phyloP scores from a whole-genome alignment of 148 eudicot genomes.

The Spergularia bocconei region DNA sequence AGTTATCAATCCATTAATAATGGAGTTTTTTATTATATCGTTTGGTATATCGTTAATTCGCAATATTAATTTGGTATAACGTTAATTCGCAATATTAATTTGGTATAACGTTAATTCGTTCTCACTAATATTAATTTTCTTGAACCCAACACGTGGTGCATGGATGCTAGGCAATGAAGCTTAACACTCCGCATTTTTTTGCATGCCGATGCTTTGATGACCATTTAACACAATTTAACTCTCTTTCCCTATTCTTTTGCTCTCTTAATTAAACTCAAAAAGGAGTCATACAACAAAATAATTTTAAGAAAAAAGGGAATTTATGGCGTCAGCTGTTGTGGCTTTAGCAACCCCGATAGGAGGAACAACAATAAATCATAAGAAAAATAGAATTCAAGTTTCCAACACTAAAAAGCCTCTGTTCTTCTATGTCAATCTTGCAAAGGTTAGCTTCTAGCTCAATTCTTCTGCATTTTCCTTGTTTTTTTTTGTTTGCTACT shows the following conservation, averaged over 20 bases:
- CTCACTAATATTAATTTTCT: background rate
- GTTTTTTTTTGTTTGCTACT: no score
- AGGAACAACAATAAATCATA: constrained; percentile 19
- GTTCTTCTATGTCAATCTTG: constrained; percentile 46
- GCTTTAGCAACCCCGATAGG: constrained; percentile 18
- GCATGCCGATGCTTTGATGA: constrained; percentile 17
- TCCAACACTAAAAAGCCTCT: constrained; percentile 48
- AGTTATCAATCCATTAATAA: no score
- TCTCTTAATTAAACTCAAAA: background rate
- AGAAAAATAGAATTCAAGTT: constrained; percentile 46
- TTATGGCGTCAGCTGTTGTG: constrained; percentile 26
- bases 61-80: no score
- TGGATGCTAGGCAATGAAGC: background rate
- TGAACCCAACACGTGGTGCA: constrained; percentile 26
- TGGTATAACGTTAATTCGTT: no score
- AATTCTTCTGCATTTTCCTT: no score
- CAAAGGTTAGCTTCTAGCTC: constrained; percentile 27
- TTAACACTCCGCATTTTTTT: constrained; percentile 15
- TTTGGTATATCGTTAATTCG: no score
- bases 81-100: no score
- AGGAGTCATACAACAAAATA: background rate
- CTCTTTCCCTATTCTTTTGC: background rate
- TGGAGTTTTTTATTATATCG: no score
- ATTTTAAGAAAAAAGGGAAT: background rate
- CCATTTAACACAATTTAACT: constrained; percentile 1